Evolutionary conservation across 192 early-diverging fungal species (phyloP), one percentile per base, ranked within the genome.

Genomic region (Gryganskiella cystojenkinii): DNA sequence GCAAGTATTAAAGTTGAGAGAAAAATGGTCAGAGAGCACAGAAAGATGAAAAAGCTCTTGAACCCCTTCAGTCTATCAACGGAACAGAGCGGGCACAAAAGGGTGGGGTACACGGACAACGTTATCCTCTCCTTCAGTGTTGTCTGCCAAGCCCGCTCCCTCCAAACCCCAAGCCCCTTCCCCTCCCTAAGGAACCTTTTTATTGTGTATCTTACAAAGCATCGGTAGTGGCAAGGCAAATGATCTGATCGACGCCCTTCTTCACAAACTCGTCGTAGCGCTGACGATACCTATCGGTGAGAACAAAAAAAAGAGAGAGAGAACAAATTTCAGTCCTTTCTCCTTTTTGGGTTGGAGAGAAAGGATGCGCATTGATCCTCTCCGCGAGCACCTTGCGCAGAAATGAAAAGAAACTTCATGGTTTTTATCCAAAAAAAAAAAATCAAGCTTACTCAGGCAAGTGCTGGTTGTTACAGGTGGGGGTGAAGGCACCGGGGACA

Each of bases 221-320:
- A 76, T 87, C 86, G 0, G 71, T 55, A 10, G 82, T 81, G n/a
- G 90, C 83, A 44, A 93, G 76, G 67, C 93, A 94, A 6, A 88
- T 83, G 31, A 95, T 81, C 28, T 86, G 80, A 61, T 89, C 88
- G 17, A 92, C 87, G 53, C 92, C 92, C 82, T 92, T 93, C 30
- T 76, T 61, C 61, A 87, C 86, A 33, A 95, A 78, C 42, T 88
- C 84, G 68, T 74, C 79, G 37, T 80, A 67, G 27, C 80, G 74
- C 61, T 88, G 56, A 11, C 86, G 67, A 62, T 83, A 95, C 20
- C 88, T 90, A 17, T 51, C 37, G 4, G 2, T 15, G 5, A 31
- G 6, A 34, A 25, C 4, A 22, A 20, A 42, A n/a, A 50, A 50
- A n/a, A 20, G 9, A 22, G 27, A 5, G 4, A 22, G 19, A 37